These are phyloP conservation scores for Raphanus hybrid DNA, from an alignment of 441 rosid species.

Conservation along the genomic window DNA sequence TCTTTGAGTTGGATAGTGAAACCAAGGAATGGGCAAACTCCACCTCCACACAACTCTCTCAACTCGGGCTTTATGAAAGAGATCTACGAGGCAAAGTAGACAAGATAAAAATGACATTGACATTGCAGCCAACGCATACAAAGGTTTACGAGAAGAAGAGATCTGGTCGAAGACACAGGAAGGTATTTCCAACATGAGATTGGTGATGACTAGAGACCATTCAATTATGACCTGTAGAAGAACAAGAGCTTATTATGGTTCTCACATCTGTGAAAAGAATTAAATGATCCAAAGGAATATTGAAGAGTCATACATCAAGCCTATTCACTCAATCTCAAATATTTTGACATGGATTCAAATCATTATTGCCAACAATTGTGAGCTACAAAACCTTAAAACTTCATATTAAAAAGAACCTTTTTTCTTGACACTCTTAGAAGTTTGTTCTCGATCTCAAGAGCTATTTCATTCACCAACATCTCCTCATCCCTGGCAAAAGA, in stretches of 20 bases:
- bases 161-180: slow-evolving; percentile 26
- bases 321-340: slow-evolving; percentile 5
- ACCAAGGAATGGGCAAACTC: slow-evolving; percentile 43
- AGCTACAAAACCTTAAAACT: slow-evolving; percentile 1
- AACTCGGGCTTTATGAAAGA: slow-evolving; percentile 33
- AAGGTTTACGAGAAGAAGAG: slow-evolving; percentile 28
- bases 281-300: not conserved
- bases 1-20: slow-evolving; percentile 34
- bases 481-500: slow-evolving; percentile 23
- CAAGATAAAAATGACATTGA: slow-evolving; percentile 17
- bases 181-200: slow-evolving; percentile 30
- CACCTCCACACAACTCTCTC: slow-evolving; percentile 41
- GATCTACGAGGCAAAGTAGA: slow-evolving; percentile 30
- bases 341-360: slow-evolving; percentile 2
- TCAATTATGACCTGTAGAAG: slow-evolving; percentile 19
- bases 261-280: not conserved
- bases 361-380: not conserved
- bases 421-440: slow-evolving; percentile 31
- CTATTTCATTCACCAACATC: slow-evolving; percentile 37
- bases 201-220: slow-evolving; percentile 31
- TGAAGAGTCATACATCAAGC: not conserved
- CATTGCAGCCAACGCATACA: slow-evolving; percentile 29
- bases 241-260: not conserved
- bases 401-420: slow-evolving; percentile 20
- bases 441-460: slow-evolving; percentile 30